Conservation (phyloP, 139 green algal genomes). For the Tetratostichococcus sp. region DNA sequence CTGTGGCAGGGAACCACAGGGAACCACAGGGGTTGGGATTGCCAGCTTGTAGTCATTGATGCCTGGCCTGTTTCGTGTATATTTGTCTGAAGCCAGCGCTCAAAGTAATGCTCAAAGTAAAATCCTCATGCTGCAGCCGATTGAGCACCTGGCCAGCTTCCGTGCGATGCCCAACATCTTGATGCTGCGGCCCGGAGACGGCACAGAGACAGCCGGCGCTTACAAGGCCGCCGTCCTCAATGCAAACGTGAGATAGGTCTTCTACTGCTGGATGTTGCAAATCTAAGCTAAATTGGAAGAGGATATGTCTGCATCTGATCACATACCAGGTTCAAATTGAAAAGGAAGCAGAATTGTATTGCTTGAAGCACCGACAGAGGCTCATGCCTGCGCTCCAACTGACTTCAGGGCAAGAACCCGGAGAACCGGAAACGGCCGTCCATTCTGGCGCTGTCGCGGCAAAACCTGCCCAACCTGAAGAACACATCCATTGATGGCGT, state of each 20-base stretch:
- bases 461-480: conserved; percentile 93
- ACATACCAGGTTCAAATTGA: no score
- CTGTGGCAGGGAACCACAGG: no score
- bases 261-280: no score
- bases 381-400: no score
- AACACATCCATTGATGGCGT: conserved; percentile 72
- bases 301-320: no score
- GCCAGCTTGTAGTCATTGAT: no score
- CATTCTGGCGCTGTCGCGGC: conserved; percentile 90
- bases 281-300: no score
- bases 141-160: conserved; percentile 98
- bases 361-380: no score
- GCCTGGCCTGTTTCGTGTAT: no score
- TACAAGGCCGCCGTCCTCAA: conserved; percentile 73
- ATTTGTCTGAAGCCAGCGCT: no score
- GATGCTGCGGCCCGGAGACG: conserved; percentile 89
- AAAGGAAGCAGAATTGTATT: no score
- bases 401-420: conserved; percentile 28
- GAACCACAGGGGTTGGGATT: no score
- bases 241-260: not conserved
- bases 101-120: not conserved
- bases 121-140: conserved; percentile 36
- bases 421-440: conserved; percentile 66
- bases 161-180: conserved; percentile 98
- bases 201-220: conserved; percentile 90